phyloP scores from a whole-genome alignment of 352 stramenopile species.

The Pythium phragmiticola region DNA sequence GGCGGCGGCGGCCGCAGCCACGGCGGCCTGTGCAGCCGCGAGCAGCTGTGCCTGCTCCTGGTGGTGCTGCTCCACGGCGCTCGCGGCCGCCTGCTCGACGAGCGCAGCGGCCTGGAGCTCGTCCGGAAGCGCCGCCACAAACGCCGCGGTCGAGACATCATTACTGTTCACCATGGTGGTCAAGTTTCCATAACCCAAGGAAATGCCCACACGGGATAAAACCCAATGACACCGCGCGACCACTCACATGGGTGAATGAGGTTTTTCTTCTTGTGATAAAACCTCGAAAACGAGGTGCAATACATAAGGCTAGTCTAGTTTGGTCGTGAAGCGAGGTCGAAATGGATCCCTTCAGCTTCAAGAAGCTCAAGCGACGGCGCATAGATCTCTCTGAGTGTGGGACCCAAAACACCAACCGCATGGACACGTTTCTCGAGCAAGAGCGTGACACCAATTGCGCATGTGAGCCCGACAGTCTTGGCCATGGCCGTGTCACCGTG shows the following conservation, averaged over 20 bases:
- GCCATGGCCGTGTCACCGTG: slow-evolving; percentile 75
- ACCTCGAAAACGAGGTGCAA: slow-evolving; percentile 25
- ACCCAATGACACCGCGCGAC: slow-evolving; percentile 25
- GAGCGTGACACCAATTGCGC: slow-evolving; percentile 73
- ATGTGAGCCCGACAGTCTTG: slow-evolving; percentile 83
- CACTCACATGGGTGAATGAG: slow-evolving; percentile 26
- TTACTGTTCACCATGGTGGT: slow-evolving; percentile 23
- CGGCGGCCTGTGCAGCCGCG: slow-evolving; percentile 12
- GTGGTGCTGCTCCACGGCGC: slow-evolving; percentile 22
- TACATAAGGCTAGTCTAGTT: neutral
- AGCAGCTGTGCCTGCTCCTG: slow-evolving; percentile 20
- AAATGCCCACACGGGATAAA: slow-evolving; percentile 20
- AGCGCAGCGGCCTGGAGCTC: slow-evolving; percentile 29
- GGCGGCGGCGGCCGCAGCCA: slow-evolving; percentile 2
- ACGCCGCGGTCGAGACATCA: neutral
- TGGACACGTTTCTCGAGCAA: slow-evolving; percentile 54
- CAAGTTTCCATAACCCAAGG: neutral
- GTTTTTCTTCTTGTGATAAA: slow-evolving; percentile 23
- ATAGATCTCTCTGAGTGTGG: slow-evolving; percentile 60
- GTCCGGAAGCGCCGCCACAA: slow-evolving; percentile 24
- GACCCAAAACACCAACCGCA: slow-evolving; percentile 53
- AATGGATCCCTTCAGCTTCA: slow-evolving; percentile 44
- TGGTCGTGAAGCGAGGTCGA: slow-evolving; percentile 17
- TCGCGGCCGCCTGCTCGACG: slow-evolving; percentile 24
- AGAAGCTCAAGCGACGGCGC: slow-evolving; percentile 40